Conservation (phyloP, 2,329 filamentous ascomycete genomes). For the Xenosphaeropsis pyriputrescens region DNA sequence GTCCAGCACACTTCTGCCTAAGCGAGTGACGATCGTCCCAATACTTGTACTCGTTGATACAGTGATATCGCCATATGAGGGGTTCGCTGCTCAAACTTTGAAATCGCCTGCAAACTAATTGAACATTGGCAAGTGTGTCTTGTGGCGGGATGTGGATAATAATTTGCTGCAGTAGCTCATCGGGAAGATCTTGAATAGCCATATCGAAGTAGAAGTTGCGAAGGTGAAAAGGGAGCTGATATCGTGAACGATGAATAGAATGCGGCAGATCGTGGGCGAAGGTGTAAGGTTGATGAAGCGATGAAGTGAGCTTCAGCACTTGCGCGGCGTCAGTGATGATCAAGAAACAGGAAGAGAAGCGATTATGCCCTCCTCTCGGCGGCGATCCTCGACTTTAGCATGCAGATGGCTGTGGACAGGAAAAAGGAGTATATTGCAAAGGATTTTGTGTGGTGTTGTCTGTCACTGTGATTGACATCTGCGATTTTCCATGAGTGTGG, state of each 20-base stretch:
- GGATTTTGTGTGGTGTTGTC: too few relatives aligned
- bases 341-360: too few relatives aligned
- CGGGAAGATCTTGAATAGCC: conserved; percentile 31
- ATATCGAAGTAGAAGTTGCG: not conserved
- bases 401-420: too few relatives aligned
- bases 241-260: not conserved
- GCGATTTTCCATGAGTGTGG: too few relatives aligned
- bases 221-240: too few relatives aligned
- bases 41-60: conserved; percentile 50
- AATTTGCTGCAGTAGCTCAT: conserved; percentile 75
- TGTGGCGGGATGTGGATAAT: conserved; percentile 45
- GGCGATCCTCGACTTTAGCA: too few relatives aligned
- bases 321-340: too few relatives aligned
- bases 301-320: too few relatives aligned
- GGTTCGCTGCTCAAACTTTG: conserved; percentile 53
- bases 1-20: conserved; percentile 33
- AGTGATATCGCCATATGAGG: conserved; percentile 70
- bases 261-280: not conserved
- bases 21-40: conserved; percentile 61
- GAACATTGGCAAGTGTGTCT: conserved; percentile 32
- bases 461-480: too few relatives aligned
- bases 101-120: conserved; percentile 46
- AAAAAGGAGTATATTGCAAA: too few relatives aligned
- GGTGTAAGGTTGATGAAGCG: not conserved
- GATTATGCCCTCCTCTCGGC: too few relatives aligned